Percentiles rank a stretch among this genome's conserved stretches.
Conservation (phyloP, 495 filamentous ascomycete genomes). For the Aspergillus diversus region DNA sequence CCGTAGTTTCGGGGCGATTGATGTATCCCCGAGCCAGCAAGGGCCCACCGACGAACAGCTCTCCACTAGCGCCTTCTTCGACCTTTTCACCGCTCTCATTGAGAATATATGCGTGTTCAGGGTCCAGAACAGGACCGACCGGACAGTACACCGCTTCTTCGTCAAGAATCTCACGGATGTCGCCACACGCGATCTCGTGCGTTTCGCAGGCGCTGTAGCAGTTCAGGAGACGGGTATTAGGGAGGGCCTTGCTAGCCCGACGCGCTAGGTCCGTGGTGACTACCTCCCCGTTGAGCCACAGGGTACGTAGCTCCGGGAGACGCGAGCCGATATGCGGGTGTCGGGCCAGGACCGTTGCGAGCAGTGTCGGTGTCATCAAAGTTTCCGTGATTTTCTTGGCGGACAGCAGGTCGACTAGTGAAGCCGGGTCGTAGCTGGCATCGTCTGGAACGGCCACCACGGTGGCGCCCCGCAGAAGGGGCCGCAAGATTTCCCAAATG, state of each 20-base stretch:
- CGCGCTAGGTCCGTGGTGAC: slow-evolving; percentile 69
- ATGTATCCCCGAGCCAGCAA: slow-evolving; percentile 83
- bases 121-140: slow-evolving; percentile 63
- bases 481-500: slow-evolving; percentile 73
- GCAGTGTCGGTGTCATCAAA: slow-evolving; percentile 72
- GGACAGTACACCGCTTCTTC: slow-evolving; percentile 58
- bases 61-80: slow-evolving; percentile 70
- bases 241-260: slow-evolving; percentile 61
- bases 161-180: slow-evolving; percentile 64
- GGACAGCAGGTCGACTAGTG: slow-evolving; percentile 65
- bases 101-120: slow-evolving; percentile 62
- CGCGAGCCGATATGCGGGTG: slow-evolving; percentile 59
- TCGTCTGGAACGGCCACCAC: slow-evolving; percentile 69
- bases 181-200: slow-evolving; percentile 72
- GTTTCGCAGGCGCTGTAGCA: slow-evolving; percentile 75
- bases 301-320: slow-evolving; percentile 60
- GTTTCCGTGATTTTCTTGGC: slow-evolving; percentile 65
- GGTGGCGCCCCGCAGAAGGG: slow-evolving; percentile 68
- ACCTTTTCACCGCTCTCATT: slow-evolving; percentile 58
- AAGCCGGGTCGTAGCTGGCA: slow-evolving; percentile 67
- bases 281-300: slow-evolving; percentile 75
- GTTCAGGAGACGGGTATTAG: slow-evolving; percentile 66
- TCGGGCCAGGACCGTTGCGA: slow-evolving; percentile 64
- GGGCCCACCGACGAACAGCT: slow-evolving; percentile 79
- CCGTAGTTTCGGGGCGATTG: slow-evolving; percentile 77